Base-by-base conservation (phyloP, 2,329 filamentous ascomycete genomes). In the Aspergillus floridensis region DNA sequence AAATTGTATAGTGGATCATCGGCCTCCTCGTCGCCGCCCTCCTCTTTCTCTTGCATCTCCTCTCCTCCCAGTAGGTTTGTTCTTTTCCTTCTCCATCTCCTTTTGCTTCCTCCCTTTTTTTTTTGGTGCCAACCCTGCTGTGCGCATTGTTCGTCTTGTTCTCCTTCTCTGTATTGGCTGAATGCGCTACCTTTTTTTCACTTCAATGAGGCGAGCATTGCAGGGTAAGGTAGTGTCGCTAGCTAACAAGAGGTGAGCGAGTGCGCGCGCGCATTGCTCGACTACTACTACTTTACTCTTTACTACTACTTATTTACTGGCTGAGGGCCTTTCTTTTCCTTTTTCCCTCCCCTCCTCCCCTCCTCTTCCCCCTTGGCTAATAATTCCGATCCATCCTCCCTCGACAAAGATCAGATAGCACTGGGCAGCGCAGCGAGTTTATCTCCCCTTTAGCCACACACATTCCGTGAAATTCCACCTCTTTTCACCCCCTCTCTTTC, bases 31-130 rank as follows among this genome's bases (percentile, higher is more conserved):
- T 44, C 38, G 38, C 16, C 38, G 14, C 61, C 63, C 63, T 67
- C 52, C 59, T 59, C 63, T 66, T 67, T 22, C 65, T 64, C 61
- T 29, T 29, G 26, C 26, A 29, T 29, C 26, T 29, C 26, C 26
- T 29, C 26, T 29, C 26, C 7, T 29, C 26, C 6, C 26, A 29
- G 7, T 29, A 29, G 8, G 26, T 29, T 29, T 8, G 8, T 8
- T 67, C 60, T 61, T 24, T 32, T 53, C 64, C 60, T 54, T 64
- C 66, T 62, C 57, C 56, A 50, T 19, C 49, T 56, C 26, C 56
- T 41, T 32, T 50, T n/a, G 14, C 52, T 46, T 22, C 46, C 46
- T 55, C 19, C 48, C 49, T 57, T 26, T 22, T 22, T 22, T 49
- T 52, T 32, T 41, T n/a, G n/a, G 11, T 7, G 16, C 38, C 38